Conservation (phyloP, 371 early-diverging fungal species). For the Mortierella sp. region DNA sequence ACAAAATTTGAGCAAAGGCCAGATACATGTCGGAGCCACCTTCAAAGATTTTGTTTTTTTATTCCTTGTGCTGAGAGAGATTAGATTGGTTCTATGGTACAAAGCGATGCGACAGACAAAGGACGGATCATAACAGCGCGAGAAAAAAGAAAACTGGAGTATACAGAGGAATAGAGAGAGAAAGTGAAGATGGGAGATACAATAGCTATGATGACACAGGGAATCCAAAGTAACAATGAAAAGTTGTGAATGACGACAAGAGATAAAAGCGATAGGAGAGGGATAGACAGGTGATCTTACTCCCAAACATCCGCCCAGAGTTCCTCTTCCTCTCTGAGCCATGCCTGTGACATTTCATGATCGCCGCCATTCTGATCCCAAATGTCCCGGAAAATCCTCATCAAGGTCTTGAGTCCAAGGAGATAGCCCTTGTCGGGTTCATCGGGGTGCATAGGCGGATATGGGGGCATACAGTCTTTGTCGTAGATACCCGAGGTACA, state of each 20-base stretch:
- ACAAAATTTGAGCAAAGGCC: too few relatives aligned
- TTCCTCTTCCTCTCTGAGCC: slow-evolving; percentile 46
- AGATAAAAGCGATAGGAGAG: slow-evolving; percentile 1
- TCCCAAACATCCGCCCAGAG: slow-evolving; percentile 52
- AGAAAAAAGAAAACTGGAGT: background rate
- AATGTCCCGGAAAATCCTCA: slow-evolving; percentile 73
- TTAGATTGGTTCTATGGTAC: too few relatives aligned
- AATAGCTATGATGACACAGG: slow-evolving; percentile 1
- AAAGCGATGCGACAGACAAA: background rate
- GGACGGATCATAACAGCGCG: slow-evolving; percentile 7
- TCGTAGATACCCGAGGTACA: slow-evolving; percentile 62
- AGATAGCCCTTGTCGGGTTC: slow-evolving; percentile 81
- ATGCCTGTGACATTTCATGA: slow-evolving; percentile 34
- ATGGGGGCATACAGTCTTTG: slow-evolving; percentile 54
- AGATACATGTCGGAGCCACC: too few relatives aligned
- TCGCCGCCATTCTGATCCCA: slow-evolving; percentile 60
- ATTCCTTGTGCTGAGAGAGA: too few relatives aligned
- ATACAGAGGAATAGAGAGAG: too few relatives aligned
- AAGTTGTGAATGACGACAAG: too few relatives aligned
- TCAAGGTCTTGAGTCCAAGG: slow-evolving; percentile 76
- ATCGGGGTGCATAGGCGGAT: slow-evolving; percentile 74
- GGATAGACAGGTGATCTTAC: slow-evolving; percentile 3
- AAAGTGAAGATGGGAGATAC: background rate
- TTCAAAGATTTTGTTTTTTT: too few relatives aligned
- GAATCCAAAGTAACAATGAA: background rate